A percentile compares a stretch with the other conserved stretches of the same genome.
Conservation (phyloP, 2,329 filamentous ascomycete genomes). For the Fusarium coffeatum region DNA sequence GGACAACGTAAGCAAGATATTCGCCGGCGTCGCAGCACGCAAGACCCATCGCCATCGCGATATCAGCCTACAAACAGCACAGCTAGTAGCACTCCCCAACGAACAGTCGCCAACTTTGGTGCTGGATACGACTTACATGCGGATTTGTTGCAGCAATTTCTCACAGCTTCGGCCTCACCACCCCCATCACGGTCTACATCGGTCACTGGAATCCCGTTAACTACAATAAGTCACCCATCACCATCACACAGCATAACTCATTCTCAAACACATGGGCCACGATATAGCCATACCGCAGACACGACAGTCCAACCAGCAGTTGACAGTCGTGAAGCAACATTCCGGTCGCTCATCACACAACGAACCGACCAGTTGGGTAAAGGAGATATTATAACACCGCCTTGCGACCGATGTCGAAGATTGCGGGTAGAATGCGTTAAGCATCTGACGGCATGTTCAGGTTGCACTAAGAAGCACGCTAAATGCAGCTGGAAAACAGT, state of each 20-base stretch:
- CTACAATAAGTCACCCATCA: slow-evolving; percentile 44
- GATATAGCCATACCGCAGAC: slow-evolving; percentile 43
- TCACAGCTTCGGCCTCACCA: slow-evolving; percentile 38
- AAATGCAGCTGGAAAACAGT: slow-evolving; percentile 88
- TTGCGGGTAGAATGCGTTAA: slow-evolving; percentile 86
- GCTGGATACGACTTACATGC: slow-evolving; percentile 62
- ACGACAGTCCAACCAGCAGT: slow-evolving; percentile 37
- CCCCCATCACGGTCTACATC: slow-evolving; percentile 47
- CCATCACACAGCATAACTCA: slow-evolving; percentile 41
- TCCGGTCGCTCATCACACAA: slow-evolving; percentile 72
- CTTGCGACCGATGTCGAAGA: slow-evolving; percentile 84
- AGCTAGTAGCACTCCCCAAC: slow-evolving; percentile 13
- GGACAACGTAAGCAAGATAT: slow-evolving; percentile 51
- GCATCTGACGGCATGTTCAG: slow-evolving; percentile 85
- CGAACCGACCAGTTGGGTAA: slow-evolving; percentile 80
- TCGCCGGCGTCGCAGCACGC: slow-evolving; percentile 43
- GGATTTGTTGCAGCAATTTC: slow-evolving; percentile 67
- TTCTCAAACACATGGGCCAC: slow-evolving; percentile 33
- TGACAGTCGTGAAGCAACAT: slow-evolving; percentile 48
- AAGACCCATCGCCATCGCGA: slow-evolving; percentile 51
- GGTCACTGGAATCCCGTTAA: slow-evolving; percentile 41
- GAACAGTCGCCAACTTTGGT: slow-evolving; percentile 44
- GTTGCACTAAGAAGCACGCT: slow-evolving; percentile 90
- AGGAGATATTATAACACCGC: slow-evolving; percentile 80
- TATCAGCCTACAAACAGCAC: slow-evolving; percentile 52